Evolutionary conservation across 345 rosid species (phyloP).

Genomic region (Eucalyptus sp.): DNA sequence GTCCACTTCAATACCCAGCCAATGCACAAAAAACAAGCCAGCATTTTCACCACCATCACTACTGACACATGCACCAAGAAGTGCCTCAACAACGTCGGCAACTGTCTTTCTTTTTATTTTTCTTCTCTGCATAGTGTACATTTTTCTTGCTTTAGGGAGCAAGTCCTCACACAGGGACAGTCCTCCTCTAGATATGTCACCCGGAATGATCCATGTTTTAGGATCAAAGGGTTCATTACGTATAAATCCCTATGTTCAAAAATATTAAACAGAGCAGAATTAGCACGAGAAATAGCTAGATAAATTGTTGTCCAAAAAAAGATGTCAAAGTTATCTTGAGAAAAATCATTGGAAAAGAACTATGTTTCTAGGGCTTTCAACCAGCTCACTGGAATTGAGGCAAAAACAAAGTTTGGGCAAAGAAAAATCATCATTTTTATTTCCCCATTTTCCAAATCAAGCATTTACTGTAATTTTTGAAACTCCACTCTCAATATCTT

Average conservation of each 20-base stretch:
- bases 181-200: slow-evolving; percentile 21
- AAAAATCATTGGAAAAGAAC: not conserved
- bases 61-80: slow-evolving; percentile 75
- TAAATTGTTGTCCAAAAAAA: not conserved
- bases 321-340: not conserved
- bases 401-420: not conserved
- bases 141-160: slow-evolving; percentile 15
- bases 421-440: not conserved
- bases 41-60: slow-evolving; percentile 64
- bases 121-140: slow-evolving; percentile 30
- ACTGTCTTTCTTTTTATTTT: slow-evolving; percentile 46
- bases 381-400: not conserved
- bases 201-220: slow-evolving; percentile 63
- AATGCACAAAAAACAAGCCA: slow-evolving; percentile 41
- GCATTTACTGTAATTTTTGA: not conserved
- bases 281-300: not conserved
- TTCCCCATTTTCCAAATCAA: not conserved
- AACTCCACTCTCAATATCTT: not conserved
- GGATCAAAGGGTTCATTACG: slow-evolving; percentile 66
- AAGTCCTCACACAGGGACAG: slow-evolving; percentile 18
- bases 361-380: not conserved
- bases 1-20: slow-evolving; percentile 66
- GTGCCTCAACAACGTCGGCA: slow-evolving; percentile 84
- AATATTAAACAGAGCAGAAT: not conserved
- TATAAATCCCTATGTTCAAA: slow-evolving; percentile 55